Conservation (phyloP, 2,329 filamentous ascomycete species). For the Pochonia chlamydosporia region DNA sequence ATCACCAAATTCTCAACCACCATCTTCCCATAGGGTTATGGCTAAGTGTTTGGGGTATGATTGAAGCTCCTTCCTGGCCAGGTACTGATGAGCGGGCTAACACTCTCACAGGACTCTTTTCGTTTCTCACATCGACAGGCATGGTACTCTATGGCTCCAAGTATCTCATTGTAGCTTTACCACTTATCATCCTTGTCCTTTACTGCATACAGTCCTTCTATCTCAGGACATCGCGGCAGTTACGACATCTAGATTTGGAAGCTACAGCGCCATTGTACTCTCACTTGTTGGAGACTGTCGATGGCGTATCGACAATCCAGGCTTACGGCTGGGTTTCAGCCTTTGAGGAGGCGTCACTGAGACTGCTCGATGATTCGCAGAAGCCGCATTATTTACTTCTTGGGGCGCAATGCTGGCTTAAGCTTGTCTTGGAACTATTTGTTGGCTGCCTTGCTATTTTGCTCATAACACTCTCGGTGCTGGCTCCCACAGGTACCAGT, state of each 20-base stretch:
- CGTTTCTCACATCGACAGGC: not conserved
- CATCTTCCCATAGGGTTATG: not conserved
- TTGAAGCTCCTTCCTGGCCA: too few relatives aligned
- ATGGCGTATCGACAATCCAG: conserved; percentile 41
- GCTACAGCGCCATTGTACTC: conserved; percentile 29
- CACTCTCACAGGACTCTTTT: not conserved
- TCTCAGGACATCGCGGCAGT: conserved; percentile 30
- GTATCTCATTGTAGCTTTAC: conserved; percentile 38
- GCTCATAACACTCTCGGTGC: conserved; percentile 30
- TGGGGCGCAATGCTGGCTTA: conserved; percentile 46
- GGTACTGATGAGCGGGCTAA: too few relatives aligned
- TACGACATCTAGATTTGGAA: conserved; percentile 31
- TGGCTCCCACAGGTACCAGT: conserved; percentile 9
- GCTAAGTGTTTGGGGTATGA: not conserved
- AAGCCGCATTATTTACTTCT: conserved; percentile 45
- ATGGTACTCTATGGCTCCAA: conserved; percentile 23
- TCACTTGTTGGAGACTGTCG: conserved; percentile 36
- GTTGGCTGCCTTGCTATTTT: conserved; percentile 15
- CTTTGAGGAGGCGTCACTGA: conserved; percentile 32
- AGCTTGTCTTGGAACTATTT: conserved; percentile 40
- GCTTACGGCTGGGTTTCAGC: conserved; percentile 42
- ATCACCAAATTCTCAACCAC: conserved; percentile 2
- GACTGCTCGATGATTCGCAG: conserved; percentile 41
- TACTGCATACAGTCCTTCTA: conserved; percentile 18
- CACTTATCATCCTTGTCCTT: conserved; percentile 21